phyloP scores from a whole-genome alignment of 2,329 filamentous ascomycete species.

The Elsinoe australis region DNA sequence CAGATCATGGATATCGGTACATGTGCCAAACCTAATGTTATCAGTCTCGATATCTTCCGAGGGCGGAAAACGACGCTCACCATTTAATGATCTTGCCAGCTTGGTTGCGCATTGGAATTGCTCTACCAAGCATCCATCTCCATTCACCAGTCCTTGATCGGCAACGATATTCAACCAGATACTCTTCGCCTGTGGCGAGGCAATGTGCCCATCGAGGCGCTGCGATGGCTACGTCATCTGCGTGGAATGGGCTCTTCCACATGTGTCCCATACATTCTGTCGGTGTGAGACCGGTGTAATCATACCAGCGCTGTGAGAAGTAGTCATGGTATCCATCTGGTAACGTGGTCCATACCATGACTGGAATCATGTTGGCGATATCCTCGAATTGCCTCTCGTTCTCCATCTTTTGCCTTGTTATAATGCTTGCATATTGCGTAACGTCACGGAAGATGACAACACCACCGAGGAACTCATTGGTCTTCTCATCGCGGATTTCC shows the following conservation, averaged over 20 bases:
- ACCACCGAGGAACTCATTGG: slow-evolving; percentile 65
- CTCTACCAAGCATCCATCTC: slow-evolving; percentile 72
- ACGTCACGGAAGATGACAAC: slow-evolving; percentile 66
- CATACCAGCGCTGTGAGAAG: slow-evolving; percentile 70
- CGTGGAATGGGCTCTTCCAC: slow-evolving; percentile 60
- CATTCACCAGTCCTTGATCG: slow-evolving; percentile 59
- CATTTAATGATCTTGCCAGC: slow-evolving; percentile 65
- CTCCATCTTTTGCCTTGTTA: slow-evolving; percentile 59
- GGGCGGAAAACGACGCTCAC: no score
- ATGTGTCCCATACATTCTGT: slow-evolving; percentile 54
- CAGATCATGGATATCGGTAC: slow-evolving; percentile 69
- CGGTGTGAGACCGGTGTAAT: slow-evolving; percentile 62
- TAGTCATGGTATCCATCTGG: slow-evolving; percentile 62
- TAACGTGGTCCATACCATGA: slow-evolving; percentile 63
- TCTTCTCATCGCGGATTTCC: slow-evolving; percentile 57
- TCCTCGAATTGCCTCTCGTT: slow-evolving; percentile 68
- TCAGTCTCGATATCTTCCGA: not conserved
- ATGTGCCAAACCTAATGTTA: slow-evolving; percentile 55
- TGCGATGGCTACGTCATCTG: slow-evolving; percentile 57
- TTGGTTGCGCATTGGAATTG: slow-evolving; percentile 59
- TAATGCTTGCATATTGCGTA: slow-evolving; percentile 60
- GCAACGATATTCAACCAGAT: slow-evolving; percentile 64
- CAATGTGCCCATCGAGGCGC: slow-evolving; percentile 53
- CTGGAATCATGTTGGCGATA: slow-evolving; percentile 58
- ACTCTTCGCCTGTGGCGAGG: slow-evolving; percentile 59